These are phyloP conservation scores for Hygrocybe coccinea DNA, from an alignment of 768 basidiomycete genomes.

Conservation along the genomic window DNA sequence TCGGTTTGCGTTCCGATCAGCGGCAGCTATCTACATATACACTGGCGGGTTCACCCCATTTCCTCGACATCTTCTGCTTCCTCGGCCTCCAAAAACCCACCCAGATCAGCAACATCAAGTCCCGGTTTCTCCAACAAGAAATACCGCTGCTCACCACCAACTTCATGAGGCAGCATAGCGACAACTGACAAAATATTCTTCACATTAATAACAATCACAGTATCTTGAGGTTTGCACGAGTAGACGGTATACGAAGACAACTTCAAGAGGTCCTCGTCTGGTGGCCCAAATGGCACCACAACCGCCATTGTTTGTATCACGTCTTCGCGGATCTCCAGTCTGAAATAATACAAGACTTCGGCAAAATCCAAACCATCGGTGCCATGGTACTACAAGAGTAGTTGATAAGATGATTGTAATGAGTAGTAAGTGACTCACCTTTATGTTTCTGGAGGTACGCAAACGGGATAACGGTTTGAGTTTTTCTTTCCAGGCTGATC, in stretches of 20 bases:
- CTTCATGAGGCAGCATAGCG: slow-evolving; percentile 18
- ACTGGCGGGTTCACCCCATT: too few relatives aligned
- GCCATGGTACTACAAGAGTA: neutral
- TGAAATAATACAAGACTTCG: slow-evolving; percentile 12
- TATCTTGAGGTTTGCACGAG: slow-evolving; percentile 12
- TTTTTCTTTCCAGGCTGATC: slow-evolving; percentile 5
- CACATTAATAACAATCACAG: slow-evolving; percentile 12
- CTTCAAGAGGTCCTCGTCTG: slow-evolving; percentile 11
- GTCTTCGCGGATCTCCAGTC: neutral
- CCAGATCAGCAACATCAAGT: slow-evolving; percentile 13
- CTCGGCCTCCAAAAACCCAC: neutral
- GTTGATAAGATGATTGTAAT: neutral
- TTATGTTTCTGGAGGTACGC: neutral
- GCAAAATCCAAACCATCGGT: slow-evolving; percentile 1
- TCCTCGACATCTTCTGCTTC: neutral
- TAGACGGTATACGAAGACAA: slow-evolving; percentile 19
- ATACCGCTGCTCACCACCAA: neutral
- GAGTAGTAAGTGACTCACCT: neutral
- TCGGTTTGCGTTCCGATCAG: too few relatives aligned
- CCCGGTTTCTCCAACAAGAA: slow-evolving; percentile 25
- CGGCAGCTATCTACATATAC: too few relatives aligned
- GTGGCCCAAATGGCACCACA: slow-evolving; percentile 17
- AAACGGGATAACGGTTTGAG: neutral
- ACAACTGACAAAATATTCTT: slow-evolving; percentile 19
- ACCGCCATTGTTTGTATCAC: neutral